phyloP scores from a whole-genome alignment of 2,329 filamentous ascomycete species.

The Canariomyces notabilis region DNA sequence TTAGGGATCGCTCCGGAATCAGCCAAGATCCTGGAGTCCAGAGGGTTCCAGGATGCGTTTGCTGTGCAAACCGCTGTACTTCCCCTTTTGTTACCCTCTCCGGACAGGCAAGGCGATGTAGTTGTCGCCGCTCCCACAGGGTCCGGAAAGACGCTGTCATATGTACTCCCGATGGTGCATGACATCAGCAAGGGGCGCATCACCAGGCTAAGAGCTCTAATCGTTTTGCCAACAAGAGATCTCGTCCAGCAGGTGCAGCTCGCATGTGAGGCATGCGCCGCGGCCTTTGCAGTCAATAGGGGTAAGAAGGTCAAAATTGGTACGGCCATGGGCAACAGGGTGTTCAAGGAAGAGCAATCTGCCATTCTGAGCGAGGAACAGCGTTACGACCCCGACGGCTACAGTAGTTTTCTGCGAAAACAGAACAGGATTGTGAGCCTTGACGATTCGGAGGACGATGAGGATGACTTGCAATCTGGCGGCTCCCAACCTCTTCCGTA shows the following conservation, averaged over 20 bases:
- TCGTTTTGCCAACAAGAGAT: constrained; percentile 88
- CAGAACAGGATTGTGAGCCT: constrained; percentile 38
- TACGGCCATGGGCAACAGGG: constrained; percentile 75
- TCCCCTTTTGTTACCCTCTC: constrained; percentile 68
- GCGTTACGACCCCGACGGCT: constrained; percentile 60
- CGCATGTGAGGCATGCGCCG: constrained; percentile 68
- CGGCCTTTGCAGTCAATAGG: constrained; percentile 49
- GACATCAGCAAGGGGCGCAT: constrained; percentile 61
- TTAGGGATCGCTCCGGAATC: constrained; percentile 59
- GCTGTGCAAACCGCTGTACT: constrained; percentile 77
- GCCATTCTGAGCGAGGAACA: constrained; percentile 42
- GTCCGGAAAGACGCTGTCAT: constrained; percentile 91
- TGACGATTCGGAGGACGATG: constrained; percentile 41
- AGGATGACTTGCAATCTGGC: constrained; percentile 35
- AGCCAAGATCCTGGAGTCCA: constrained; percentile 58
- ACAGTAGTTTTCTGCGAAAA: constrained; percentile 35
- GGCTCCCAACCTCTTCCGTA: constrained; percentile 43
- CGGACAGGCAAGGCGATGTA: constrained; percentile 66
- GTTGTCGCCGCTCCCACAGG: constrained; percentile 91
- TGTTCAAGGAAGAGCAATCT: constrained; percentile 60
- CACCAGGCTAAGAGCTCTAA: constrained; percentile 68
- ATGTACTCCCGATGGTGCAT: constrained; percentile 79
- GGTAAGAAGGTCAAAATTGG: constrained; percentile 71
- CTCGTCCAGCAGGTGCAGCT: constrained; percentile 81
- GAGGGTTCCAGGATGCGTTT: constrained; percentile 66